A percentile compares a stretch with the other conserved stretches of the same genome.
These are phyloP conservation scores for Torulaspora quercuum DNA, from an alignment of 805 yeast species.

Conservation along the genomic window DNA sequence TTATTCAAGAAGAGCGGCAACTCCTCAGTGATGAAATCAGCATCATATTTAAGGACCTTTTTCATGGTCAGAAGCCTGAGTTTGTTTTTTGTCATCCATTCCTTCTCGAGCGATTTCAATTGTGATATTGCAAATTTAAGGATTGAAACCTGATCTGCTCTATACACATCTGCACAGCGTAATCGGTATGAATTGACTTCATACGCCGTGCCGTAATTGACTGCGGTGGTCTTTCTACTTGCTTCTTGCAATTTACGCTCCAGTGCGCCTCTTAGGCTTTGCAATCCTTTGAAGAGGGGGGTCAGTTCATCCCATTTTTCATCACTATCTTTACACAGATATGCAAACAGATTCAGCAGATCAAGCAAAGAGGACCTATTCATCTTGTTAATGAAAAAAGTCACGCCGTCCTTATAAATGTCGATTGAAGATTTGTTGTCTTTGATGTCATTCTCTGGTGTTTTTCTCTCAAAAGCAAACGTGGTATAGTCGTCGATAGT, in stretches of 20 bases:
- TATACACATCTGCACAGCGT: slow-evolving; percentile 43
- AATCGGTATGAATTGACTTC: slow-evolving; percentile 16
- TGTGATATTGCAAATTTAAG: slow-evolving; percentile 43
- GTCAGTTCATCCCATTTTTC: slow-evolving; percentile 42
- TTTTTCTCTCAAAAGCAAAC: slow-evolving; percentile 36
- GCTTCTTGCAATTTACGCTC: slow-evolving; percentile 43
- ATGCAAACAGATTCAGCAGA: slow-evolving; percentile 35
- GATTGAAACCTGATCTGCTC: slow-evolving; percentile 48
- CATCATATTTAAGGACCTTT: slow-evolving; percentile 51
- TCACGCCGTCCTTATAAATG: slow-evolving; percentile 33
- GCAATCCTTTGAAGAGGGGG: slow-evolving; percentile 56
- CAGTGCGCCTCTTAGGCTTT: slow-evolving; percentile 51
- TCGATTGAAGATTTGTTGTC: slow-evolving; percentile 6
- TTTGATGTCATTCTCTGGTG: slow-evolving; percentile 2
- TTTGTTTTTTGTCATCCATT: slow-evolving; percentile 43
- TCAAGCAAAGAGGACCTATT: slow-evolving; percentile 19
- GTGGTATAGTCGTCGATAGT: slow-evolving; percentile 41
- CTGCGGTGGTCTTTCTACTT: slow-evolving; percentile 14
- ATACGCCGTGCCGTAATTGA: slow-evolving; percentile 10
- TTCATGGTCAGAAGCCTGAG: slow-evolving; percentile 46
- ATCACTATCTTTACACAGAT: slow-evolving; percentile 36
- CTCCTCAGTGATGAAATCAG: slow-evolving; percentile 45
- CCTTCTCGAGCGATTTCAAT: slow-evolving; percentile 51
- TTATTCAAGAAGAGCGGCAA: slow-evolving; percentile 47
- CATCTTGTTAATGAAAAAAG: slow-evolving; percentile 34